A percentile compares a stretch with the other conserved stretches of the same genome.
phyloP scores from a whole-genome alignment of 257 asterid species.

The Perilla frutescens region DNA sequence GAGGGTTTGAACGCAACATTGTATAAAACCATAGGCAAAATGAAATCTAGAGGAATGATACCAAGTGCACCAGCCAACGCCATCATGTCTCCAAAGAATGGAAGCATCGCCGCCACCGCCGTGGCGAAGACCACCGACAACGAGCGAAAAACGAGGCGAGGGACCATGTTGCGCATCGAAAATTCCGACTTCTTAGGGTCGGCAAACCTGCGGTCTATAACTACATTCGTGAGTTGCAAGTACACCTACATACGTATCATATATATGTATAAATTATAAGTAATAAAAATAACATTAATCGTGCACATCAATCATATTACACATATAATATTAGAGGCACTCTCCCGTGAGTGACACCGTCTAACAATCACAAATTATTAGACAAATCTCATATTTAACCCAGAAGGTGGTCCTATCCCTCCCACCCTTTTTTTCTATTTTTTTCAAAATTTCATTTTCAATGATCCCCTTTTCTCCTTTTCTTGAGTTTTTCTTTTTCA shows the following conservation, averaged over 20 bases:
- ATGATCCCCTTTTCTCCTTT: no score
- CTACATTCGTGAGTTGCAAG: conserved; percentile 67
- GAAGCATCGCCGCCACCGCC: conserved; percentile 73
- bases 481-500: no score
- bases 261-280: no score
- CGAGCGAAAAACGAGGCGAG: conserved; percentile 60
- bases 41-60: conserved; percentile 67
- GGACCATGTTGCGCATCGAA: conserved; percentile 51
- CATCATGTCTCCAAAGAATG: conserved; percentile 80
- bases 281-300: no score
- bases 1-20: conserved; percentile 64
- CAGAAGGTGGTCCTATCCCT: no score
- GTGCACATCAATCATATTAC: no score
- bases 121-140: conserved; percentile 54
- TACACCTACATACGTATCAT: conserved; percentile 47
- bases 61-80: conserved; percentile 76
- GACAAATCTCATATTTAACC: no score
- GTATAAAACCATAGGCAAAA: conserved; percentile 70
- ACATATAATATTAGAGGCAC: no score
- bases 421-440: no score
- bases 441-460: no score
- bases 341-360: no score
- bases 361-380: no score
- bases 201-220: conserved; percentile 57
- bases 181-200: conserved; percentile 54